Evolutionary conservation across 495 filamentous ascomycete genomes (phyloP), one percentile per base, ranked within the genome.

Genomic region (Paragyromitra xinjiangensis): DNA sequence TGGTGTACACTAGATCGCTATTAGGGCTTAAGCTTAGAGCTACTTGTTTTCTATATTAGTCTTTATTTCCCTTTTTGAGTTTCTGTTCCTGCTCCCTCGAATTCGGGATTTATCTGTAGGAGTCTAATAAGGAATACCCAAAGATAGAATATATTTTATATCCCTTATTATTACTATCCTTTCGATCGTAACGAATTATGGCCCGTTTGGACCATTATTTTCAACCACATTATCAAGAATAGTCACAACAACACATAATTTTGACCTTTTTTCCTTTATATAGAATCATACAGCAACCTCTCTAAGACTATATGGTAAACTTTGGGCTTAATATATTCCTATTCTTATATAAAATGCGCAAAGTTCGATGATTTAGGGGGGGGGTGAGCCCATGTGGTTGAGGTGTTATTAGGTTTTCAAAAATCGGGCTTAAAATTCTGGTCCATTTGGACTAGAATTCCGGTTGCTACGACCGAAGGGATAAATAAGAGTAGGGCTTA

Each of bases 151-250:
- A 39, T 9, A n/a, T 39, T n/a, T 39, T 39, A 14, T 6, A 39
- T 6, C 9, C 14, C 37, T 39, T n/a, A 19, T 34, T 3, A 34
- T 34, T 3, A 34, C 29, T 34, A 37, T 58, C 55, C 55, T 22
- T 58, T 58, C 9, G 24, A 2, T 37, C 24, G 24, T 58, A 58
- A 58, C 55, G 55, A 58, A 58, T 58, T 58, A 58, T 58, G 55
- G 24, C 55, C 55, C 55, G 24, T 37, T 58, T 58, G 55, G 55
- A 37, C 55, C 55, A 58, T 34, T 29, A 58, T 58, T 34, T 37
- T 58, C 22, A 58, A 58, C 55, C 55, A 3, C 24, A 34, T 19
- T 58, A 58, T 34, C 55, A 34, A 58, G 9, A 14, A 58, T 58
- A 14, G 1, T 16, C 26, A 58, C 55, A 58, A 58, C 24, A 58